These are phyloP conservation scores for Quillaja saponaria DNA, from an alignment of 306 rosid species.

Conservation along the genomic window DNA sequence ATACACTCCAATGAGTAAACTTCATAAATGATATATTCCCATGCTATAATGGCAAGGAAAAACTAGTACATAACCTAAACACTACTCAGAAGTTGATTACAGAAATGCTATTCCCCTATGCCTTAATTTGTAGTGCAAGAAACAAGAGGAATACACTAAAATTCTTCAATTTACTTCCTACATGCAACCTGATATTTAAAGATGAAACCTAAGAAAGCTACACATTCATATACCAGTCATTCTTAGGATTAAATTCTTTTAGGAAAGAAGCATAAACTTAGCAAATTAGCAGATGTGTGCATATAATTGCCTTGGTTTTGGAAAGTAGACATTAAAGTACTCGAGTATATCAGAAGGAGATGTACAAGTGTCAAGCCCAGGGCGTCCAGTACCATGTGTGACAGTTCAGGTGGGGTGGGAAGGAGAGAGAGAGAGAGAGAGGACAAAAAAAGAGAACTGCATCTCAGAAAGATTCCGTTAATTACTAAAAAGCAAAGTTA, in stretches of 20 bases:
- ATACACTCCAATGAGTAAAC: constrained; percentile 25
- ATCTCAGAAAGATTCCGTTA: not conserved
- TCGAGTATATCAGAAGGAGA: not conserved
- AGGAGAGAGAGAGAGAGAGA: not conserved
- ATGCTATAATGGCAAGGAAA: constrained; percentile 10
- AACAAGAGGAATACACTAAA: constrained; percentile 17
- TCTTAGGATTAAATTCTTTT: not conserved
- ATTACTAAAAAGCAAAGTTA: constrained; percentile 7
- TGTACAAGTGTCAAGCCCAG: not conserved
- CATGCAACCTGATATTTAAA: constrained; percentile 10
- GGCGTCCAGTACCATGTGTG: too few relatives aligned
- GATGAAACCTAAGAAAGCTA: constrained; percentile 18
- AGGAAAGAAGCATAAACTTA: constrained; percentile 14
- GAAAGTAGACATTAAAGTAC: constrained; percentile 20
- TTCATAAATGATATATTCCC: constrained; percentile 10
- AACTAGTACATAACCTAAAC: constrained; percentile 19
- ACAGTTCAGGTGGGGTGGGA: not conserved
- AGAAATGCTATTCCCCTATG: constrained; percentile 17
- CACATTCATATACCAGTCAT: not conserved
- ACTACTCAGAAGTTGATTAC: constrained; percentile 1
- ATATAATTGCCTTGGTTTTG: not conserved
- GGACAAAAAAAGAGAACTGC: not conserved
- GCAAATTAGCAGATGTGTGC: constrained; percentile 16
- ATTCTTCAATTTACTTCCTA: constrained; percentile 2
- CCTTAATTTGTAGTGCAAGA: constrained; percentile 23